Evolutionary conservation across 805 yeast species (phyloP), one percentile per base, ranked within the genome.

Genomic region (Starmerella apis): DNA sequence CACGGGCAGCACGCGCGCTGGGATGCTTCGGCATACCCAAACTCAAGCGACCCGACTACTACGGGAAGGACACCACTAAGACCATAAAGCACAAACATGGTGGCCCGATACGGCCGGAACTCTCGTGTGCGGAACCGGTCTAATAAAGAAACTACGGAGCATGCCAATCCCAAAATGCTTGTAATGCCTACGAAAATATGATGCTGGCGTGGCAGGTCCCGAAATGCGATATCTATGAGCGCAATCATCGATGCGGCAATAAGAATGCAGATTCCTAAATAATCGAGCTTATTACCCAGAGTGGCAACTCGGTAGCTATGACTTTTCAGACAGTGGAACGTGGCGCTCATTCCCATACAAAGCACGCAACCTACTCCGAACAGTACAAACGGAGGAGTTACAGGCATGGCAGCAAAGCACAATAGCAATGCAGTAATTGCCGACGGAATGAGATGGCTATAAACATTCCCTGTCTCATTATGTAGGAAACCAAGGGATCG

Each of bases 21-120:
- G 42, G 68, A 64, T 4, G 82, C 74, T 44, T 70, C 77, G 2
- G 61, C 59, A 18, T 61, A 53, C 0, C 92, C 94, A 57, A 70
- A 78, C 10, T 60, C 47, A 14, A 55, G 49, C 2, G 73, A 53
- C 0, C 88, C 87, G 11, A 69, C 70, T 0, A 76, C 47, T 1
- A 87, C 72, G 0, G 96, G 96, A 4, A 86, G 64, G 0, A 76
- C 71, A 0, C 92, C 90, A 1, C 86, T 78, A 19, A 86, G 69
- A 0, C 96, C 96, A 67, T 88, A 87, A 2, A 74, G 58, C 8
- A 87, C 80, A 65, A 87, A 87, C 77, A 87, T 77, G 0, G 73
- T 55, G 0, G 96, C 90, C 47, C 96, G 70, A 50, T 76, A 75
- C 1, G 88, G 79, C 32, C 95, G 74, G 80, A 85, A 86, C 27